These are phyloP conservation scores for Cudoniella acicularis DNA, from an alignment of 495 filamentous ascomycete species.

Conservation along the genomic window DNA sequence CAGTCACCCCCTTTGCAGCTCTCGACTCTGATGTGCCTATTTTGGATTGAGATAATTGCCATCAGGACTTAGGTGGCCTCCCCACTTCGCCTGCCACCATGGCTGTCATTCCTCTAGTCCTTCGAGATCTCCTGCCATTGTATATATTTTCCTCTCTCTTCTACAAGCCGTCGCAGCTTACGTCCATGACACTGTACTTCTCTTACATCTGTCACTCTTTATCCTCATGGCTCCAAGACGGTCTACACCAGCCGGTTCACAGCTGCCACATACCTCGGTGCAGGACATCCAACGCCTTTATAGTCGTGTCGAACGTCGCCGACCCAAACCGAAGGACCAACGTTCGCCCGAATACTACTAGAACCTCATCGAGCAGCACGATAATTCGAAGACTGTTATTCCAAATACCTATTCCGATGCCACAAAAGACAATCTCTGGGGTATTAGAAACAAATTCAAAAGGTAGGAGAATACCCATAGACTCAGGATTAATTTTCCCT, in stretches of 20 bases:
- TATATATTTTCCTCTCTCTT: neutral
- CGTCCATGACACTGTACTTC: no score
- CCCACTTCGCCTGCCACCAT: neutral
- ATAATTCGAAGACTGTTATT: conserved; percentile 12
- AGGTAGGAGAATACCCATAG: neutral
- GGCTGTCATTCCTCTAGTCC: neutral
- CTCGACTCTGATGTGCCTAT: neutral
- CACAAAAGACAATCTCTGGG: conserved; percentile 21
- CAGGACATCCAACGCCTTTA: conserved; percentile 6
- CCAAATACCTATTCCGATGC: conserved; percentile 17
- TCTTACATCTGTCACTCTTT: neutral
- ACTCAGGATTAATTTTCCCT: no score
- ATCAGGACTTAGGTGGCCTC: neutral
- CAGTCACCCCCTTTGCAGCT: no score
- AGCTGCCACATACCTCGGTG: neutral
- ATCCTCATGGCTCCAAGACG: conserved; percentile 1
- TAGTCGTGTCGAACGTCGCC: conserved; percentile 14
- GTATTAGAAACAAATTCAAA: conserved; percentile 19
- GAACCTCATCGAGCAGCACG: conserved; percentile 7
- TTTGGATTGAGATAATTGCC: no score
- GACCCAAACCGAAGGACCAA: conserved; percentile 15
- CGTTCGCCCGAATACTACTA: conserved; percentile 10
- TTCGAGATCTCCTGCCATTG: neutral
- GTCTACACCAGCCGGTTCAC: neutral
- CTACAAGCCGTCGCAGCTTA: neutral